Conservation (phyloP, 257 asterid species). For the Solanum pinnatisectum region DNA sequence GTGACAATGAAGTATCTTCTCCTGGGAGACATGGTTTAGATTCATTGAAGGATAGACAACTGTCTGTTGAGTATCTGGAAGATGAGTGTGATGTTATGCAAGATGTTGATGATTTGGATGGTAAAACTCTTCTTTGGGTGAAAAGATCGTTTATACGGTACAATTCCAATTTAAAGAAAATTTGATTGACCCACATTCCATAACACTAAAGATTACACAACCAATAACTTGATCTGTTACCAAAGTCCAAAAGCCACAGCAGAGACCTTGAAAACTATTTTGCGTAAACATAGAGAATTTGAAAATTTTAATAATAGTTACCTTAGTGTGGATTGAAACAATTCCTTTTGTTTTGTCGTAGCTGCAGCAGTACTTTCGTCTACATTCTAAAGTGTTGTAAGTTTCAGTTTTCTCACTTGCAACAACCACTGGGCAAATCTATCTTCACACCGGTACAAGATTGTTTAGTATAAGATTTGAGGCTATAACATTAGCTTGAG, state of each 20-base stretch:
- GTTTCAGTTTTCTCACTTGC: not conserved
- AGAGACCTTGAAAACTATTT: not conserved
- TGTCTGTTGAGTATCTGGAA: conserved; percentile 60
- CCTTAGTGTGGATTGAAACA: not conserved
- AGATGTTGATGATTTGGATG: conserved; percentile 64
- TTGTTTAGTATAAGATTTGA: not conserved
- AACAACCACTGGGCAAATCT: not conserved
- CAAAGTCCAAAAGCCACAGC: not conserved
- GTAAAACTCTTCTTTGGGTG: conserved; percentile 15
- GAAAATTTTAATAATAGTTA: not conserved
- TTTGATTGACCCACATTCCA: not conserved
- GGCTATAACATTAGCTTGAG: not conserved
- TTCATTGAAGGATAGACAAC: conserved; percentile 26
- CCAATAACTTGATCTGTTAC: not conserved
- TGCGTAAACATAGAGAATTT: not conserved
- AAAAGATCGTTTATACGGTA: not conserved
- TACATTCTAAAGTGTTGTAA: not conserved
- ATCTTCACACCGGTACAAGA: not conserved
- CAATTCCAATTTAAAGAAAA: not conserved
- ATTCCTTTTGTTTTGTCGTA: not conserved
- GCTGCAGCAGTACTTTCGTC: not conserved
- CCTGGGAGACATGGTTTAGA: conserved; percentile 11
- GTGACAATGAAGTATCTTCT: conserved; percentile 18
- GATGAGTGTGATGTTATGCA: conserved; percentile 49
- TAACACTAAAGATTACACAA: not conserved